Evolutionary conservation across 768 basidiomycete species (phyloP).

Genomic region (Collybiopsis confluens): DNA sequence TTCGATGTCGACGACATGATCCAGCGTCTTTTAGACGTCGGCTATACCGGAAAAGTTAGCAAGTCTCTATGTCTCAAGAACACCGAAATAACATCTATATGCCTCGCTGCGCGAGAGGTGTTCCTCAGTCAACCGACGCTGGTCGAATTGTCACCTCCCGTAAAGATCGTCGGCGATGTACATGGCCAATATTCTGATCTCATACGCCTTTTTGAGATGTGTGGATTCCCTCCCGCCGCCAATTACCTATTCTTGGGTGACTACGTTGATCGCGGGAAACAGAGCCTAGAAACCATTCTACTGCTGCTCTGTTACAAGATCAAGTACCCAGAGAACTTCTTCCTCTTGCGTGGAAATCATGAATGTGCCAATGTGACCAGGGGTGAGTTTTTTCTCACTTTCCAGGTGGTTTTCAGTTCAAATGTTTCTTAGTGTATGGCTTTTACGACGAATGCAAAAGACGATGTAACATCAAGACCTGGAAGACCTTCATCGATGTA

Average conservation of each 20-base stretch:
- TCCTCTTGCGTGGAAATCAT: constrained; percentile 95
- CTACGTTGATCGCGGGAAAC: constrained; percentile 98
- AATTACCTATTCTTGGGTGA: constrained; percentile 99
- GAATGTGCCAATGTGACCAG: constrained; percentile 99
- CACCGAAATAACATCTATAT: constrained; percentile 90
- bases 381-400: constrained; percentile 50
- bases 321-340: constrained; percentile 99
- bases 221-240: constrained; percentile 94
- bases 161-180: constrained; percentile 99
- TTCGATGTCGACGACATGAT: constrained; percentile 99
- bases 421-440: constrained; percentile 72
- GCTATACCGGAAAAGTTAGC: constrained; percentile 97
- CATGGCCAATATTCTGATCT: constrained; percentile 99
- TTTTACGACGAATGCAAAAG: constrained; percentile 99
- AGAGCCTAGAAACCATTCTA: constrained; percentile 96
- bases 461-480: constrained; percentile 98
- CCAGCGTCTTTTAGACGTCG: constrained; percentile 89
- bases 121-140: constrained; percentile 96
- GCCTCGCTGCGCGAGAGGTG: constrained; percentile 92
- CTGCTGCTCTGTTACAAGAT: constrained; percentile 98
- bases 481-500: constrained; percentile 99
- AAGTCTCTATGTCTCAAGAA: constrained; percentile 96
- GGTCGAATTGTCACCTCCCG: constrained; percentile 94
- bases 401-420: constrained; percentile 13
- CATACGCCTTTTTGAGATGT: constrained; percentile 98